phyloP scores from a whole-genome alignment of 805 yeast species.

The Pichia occidentalis region DNA sequence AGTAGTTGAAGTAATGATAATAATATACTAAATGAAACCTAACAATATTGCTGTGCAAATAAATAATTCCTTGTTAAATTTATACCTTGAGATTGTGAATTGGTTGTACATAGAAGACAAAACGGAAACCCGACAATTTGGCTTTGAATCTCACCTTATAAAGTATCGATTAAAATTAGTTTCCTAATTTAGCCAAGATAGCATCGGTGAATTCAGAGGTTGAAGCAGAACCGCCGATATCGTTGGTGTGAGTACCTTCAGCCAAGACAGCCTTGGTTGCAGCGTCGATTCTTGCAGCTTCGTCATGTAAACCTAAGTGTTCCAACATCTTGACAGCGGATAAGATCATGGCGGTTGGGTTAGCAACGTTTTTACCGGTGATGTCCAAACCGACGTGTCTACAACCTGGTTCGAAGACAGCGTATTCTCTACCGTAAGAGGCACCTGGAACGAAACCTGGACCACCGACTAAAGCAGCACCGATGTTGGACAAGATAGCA shows the following conservation, averaged over 20 bases:
- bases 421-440: slow-evolving; percentile 94
- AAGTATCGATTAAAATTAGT: neutral
- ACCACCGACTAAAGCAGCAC: slow-evolving; percentile 96
- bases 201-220: slow-evolving; percentile 96
- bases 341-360: slow-evolving; percentile 96
- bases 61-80: too few species aligned
- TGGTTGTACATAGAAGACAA: too few species aligned
- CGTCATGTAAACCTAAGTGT: slow-evolving; percentile 82
- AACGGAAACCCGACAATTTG: too few species aligned
- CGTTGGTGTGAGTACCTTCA: slow-evolving; percentile 82
- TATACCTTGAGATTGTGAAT: too few species aligned
- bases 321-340: slow-evolving; percentile 88
- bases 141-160: too few species aligned
- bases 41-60: too few species aligned
- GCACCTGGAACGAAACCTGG: slow-evolving; percentile 99
- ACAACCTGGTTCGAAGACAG: slow-evolving; percentile 99
- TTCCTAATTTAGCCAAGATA: slow-evolving; percentile 61
- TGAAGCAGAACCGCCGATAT: slow-evolving; percentile 83
- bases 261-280: slow-evolving; percentile 89
- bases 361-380: slow-evolving; percentile 89
- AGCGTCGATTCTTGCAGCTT: slow-evolving; percentile 79
- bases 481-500: slow-evolving; percentile 93
- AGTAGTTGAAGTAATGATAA: too few species aligned
- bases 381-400: slow-evolving; percentile 98
- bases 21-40: too few species aligned